Conservation (phyloP, 2,329 filamentous ascomycete species). For the Colletotrichum sublineola region DNA sequence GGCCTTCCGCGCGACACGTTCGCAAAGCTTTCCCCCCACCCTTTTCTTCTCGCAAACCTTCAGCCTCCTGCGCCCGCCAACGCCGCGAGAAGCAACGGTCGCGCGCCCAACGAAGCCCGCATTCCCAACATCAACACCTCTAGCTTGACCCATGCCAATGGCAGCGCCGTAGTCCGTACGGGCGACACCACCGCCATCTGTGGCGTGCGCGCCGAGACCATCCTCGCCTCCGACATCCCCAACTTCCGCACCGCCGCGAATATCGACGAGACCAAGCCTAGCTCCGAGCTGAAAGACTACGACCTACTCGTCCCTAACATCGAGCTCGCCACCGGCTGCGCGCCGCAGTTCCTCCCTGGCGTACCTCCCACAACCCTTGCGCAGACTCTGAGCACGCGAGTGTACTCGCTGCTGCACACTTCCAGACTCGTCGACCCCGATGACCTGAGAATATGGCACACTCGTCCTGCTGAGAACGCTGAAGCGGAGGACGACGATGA, state of each 20-base stretch:
- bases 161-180: constrained; percentile 87
- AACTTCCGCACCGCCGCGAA: constrained; percentile 66
- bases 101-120: constrained; percentile 77
- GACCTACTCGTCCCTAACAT: constrained; percentile 93
- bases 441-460: constrained; percentile 81
- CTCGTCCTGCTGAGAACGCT: constrained; percentile 62
- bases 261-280: constrained; percentile 35
- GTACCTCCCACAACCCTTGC: constrained; percentile 83
- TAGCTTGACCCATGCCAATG: constrained; percentile 89
- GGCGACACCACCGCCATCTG: constrained; percentile 97
- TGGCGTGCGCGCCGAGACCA: constrained; percentile 87
- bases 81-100: constrained; percentile 84
- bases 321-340: constrained; percentile 90
- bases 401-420: constrained; percentile 82
- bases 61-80: constrained; percentile 62
- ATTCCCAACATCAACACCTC: constrained; percentile 82
- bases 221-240: constrained; percentile 81
- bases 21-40: constrained; percentile 88
- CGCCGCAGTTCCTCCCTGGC: constrained; percentile 86
- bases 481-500: constrained; percentile 55
- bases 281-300: constrained; percentile 68
- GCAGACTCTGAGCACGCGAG: constrained; percentile 85
- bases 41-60: constrained; percentile 91
- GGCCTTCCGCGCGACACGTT: constrained; percentile 77
- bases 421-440: constrained; percentile 75